phyloP scores from a whole-genome alignment of 2,329 filamentous ascomycete species.

The Nectriaceae sp. region DNA sequence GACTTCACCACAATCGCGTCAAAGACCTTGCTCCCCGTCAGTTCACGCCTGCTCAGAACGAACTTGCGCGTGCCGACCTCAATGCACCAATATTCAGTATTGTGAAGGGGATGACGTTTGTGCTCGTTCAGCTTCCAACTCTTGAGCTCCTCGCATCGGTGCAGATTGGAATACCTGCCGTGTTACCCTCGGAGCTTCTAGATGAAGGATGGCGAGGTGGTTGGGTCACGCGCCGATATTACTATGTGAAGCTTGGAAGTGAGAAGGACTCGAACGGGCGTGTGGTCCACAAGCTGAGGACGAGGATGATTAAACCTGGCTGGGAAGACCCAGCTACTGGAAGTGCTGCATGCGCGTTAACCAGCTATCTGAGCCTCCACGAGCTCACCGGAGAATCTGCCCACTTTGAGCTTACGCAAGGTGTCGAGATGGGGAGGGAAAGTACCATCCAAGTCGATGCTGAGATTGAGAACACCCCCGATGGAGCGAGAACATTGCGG shows the following conservation, averaged over 20 bases:
- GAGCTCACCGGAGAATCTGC: constrained; percentile 25
- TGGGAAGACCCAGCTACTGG: constrained; percentile 64
- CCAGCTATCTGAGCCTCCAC: constrained; percentile 52
- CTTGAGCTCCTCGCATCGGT: constrained; percentile 57
- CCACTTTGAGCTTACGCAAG: constrained; percentile 59
- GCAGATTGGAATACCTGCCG: constrained; percentile 34
- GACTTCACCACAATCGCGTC: constrained; percentile 52
- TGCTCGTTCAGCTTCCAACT: constrained; percentile 60
- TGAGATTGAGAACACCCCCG: constrained; percentile 12
- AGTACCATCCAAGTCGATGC: constrained; percentile 52
- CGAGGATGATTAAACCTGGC: constrained; percentile 56
- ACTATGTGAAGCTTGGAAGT: constrained; percentile 50
- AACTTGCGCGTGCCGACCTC: constrained; percentile 35
- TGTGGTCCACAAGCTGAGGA: constrained; percentile 44
- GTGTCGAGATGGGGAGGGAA: constrained; percentile 65
- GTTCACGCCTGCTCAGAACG: constrained; percentile 22
- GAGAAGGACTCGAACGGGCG: constrained; percentile 21
- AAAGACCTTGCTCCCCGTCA: constrained; percentile 22
- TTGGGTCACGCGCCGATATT: constrained; percentile 55
- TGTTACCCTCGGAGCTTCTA: constrained; percentile 36
- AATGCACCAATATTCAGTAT: constrained; percentile 57
- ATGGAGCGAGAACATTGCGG: constrained; percentile 1
- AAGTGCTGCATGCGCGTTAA: constrained; percentile 59
- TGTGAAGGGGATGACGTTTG: constrained; percentile 73
- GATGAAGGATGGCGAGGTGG: constrained; percentile 56